Base-by-base conservation (phyloP, 1,284 basidiomycete genomes). In the Melampsora americana region DNA sequence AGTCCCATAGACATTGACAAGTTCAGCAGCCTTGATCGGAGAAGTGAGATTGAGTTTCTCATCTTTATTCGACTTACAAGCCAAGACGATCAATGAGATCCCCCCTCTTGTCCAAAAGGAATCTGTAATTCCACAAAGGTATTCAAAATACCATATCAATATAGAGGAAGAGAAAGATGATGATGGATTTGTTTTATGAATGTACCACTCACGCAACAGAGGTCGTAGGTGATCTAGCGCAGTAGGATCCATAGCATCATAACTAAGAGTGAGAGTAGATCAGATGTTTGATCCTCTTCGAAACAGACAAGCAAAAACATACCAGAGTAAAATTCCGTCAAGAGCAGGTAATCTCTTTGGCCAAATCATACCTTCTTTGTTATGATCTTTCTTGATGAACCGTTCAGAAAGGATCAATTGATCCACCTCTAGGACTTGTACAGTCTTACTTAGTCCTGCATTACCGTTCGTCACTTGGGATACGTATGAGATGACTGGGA, bases 291-390 rank as follows among this genome's bases (percentile, higher is more conserved):
- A 62, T 28, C 35, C 35, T 35, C 35, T 35, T 35, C 50, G 16
- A 26, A 6, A 20, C 11, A 53, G 18, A 26, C 50, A 0, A 20
- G 23, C 50, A 14, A 20, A 44, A 26, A 69, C 80, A 32, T 48
- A 81, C 79, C 82, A 82, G 6, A 82, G 69, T 77, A 82, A 80
- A 1, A 79, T 79, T 0, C 79, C 81, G 46, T 82, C 81, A 26
- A 80, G 77, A 9, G 69, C 66, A 12, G 81, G 81, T 23, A 82
- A 18, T 0, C 62, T 69, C 2, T 78, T 69, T 3, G 82, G 82
- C 80, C 80, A 81, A 3, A 77, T 61, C 12, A 82, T 48, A 5
- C 79, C 80, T 61, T 80, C 77, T 6, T 70, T 56, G 48, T 71
- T 77, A 60, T 61, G 80, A 11, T 62, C 60, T 18, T 61, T 75